Conservation (phyloP, 257 asterid species). For the Anisodus tanguticus region DNA sequence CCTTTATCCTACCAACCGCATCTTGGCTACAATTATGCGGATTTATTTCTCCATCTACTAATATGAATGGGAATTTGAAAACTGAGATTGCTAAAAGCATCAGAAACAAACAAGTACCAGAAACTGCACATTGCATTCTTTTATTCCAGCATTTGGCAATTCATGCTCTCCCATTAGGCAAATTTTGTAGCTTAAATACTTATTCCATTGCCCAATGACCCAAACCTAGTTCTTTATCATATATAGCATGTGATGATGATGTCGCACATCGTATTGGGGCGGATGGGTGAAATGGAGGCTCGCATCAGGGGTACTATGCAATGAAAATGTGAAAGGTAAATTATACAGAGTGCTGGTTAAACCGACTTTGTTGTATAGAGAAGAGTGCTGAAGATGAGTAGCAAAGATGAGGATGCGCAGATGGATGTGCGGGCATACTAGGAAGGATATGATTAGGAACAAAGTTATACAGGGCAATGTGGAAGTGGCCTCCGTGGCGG, state of each 20-base stretch:
- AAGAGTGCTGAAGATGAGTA: no score
- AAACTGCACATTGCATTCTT: constrained; percentile 26
- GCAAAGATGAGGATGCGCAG: no score
- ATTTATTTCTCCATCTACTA: constrained; percentile 14
- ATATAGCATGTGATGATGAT: neutral
- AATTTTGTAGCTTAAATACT: neutral
- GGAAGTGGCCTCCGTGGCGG: no score
- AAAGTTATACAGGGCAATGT: no score
- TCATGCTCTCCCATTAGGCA: constrained; percentile 25
- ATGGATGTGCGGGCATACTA: no score
- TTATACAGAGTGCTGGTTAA: no score
- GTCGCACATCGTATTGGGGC: no score
- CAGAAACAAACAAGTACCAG: constrained; percentile 17
- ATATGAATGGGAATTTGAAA: neutral
- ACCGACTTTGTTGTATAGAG: no score
- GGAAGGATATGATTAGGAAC: no score
- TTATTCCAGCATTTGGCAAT: constrained; percentile 25
- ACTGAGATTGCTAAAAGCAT: constrained; percentile 20
- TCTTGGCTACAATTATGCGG: neutral
- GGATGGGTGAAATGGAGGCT: no score
- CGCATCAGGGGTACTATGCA: no score
- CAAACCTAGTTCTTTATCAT: constrained; percentile 21
- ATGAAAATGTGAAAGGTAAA: no score
- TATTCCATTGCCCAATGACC: constrained; percentile 11
- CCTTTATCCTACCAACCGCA: neutral